These are phyloP conservation scores for Fusarium sambucinum DNA, from an alignment of 2,329 filamentous ascomycete genomes.

Conservation along the genomic window DNA sequence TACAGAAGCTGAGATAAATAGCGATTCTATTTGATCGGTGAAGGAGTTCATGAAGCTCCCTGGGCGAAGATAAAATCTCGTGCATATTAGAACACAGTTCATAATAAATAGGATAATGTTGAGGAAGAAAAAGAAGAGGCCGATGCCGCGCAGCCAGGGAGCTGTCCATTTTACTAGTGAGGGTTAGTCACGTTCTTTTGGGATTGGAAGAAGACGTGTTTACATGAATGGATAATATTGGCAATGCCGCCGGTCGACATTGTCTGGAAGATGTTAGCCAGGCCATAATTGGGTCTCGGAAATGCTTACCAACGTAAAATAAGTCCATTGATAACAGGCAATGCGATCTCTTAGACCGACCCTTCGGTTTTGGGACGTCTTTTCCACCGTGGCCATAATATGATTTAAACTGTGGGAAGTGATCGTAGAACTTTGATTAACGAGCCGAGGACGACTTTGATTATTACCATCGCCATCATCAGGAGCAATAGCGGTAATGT, in stretches of 20 bases:
- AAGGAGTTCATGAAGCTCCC: conserved; percentile 79
- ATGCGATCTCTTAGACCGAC: conserved; percentile 64
- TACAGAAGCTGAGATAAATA: conserved; percentile 79
- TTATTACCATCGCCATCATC: background rate
- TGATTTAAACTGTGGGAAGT: conserved; percentile 49
- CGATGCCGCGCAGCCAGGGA: conserved; percentile 69
- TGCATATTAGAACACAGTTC: conserved; percentile 73
- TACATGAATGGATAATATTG: conserved; percentile 62
- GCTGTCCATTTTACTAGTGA: conserved; percentile 52
- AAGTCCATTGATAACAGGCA: conserved; percentile 75
- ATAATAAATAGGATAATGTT: conserved; percentile 72
- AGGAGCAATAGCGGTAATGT: conserved; percentile 31
- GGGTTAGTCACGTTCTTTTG: background rate
- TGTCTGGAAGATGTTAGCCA: conserved; percentile 36
- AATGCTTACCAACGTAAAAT: conserved; percentile 70
- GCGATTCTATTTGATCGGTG: conserved; percentile 79
- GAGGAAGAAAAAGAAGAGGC: conserved; percentile 70
- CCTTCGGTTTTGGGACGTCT: conserved; percentile 43
- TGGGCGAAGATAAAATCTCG: conserved; percentile 77
- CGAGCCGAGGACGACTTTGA: conserved; percentile 18
- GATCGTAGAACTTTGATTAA: conserved; percentile 30
- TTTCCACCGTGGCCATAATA: conserved; percentile 52
- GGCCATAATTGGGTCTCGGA: background rate
- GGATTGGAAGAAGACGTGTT: background rate
- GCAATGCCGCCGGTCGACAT: conserved; percentile 69